These are phyloP conservation scores for Paxillus involutus DNA, from an alignment of 768 basidiomycete genomes.

Conservation along the genomic window DNA sequence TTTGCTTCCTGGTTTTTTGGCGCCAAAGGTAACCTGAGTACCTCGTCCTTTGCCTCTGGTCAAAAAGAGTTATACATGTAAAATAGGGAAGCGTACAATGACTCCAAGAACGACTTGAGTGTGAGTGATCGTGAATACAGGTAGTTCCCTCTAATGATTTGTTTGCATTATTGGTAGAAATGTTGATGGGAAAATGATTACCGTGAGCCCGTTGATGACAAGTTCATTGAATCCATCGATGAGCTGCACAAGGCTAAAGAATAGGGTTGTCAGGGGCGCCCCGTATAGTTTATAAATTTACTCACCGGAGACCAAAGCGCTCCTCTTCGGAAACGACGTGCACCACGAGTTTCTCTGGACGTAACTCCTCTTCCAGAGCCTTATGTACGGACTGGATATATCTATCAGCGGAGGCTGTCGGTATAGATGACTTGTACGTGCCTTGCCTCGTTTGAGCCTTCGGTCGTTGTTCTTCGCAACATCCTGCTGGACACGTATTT, in stretches of 20 bases:
- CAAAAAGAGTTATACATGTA: neutral
- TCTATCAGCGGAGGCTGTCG: neutral
- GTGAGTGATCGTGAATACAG: slow-evolving; percentile 76
- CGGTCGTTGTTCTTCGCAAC: slow-evolving; percentile 57
- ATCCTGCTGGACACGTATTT: slow-evolving; percentile 50
- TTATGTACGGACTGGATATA: slow-evolving; percentile 66
- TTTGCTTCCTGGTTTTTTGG: slow-evolving; percentile 1
- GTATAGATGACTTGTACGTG: slow-evolving; percentile 26
- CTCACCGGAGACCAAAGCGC: slow-evolving; percentile 74
- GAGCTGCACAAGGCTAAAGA: slow-evolving; percentile 68
- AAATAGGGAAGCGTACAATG: slow-evolving; percentile 49
- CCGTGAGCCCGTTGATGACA: slow-evolving; percentile 46
- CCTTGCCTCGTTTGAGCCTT: slow-evolving; percentile 53
- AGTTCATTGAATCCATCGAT: slow-evolving; percentile 62
- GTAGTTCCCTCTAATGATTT: slow-evolving; percentile 68
- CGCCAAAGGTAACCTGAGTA: slow-evolving; percentile 22
- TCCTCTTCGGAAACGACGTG: slow-evolving; percentile 59
- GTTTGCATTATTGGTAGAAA: neutral
- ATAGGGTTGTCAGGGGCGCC: slow-evolving; percentile 1
- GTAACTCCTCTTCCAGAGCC: slow-evolving; percentile 71
- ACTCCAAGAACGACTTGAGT: slow-evolving; percentile 67
- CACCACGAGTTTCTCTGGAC: slow-evolving; percentile 55
- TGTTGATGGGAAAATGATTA: slow-evolving; percentile 27
- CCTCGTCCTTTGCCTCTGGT: slow-evolving; percentile 51
- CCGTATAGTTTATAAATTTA: neutral